Base-by-base conservation (phyloP, 768 basidiomycete species). In the Myochromella boudieri region DNA sequence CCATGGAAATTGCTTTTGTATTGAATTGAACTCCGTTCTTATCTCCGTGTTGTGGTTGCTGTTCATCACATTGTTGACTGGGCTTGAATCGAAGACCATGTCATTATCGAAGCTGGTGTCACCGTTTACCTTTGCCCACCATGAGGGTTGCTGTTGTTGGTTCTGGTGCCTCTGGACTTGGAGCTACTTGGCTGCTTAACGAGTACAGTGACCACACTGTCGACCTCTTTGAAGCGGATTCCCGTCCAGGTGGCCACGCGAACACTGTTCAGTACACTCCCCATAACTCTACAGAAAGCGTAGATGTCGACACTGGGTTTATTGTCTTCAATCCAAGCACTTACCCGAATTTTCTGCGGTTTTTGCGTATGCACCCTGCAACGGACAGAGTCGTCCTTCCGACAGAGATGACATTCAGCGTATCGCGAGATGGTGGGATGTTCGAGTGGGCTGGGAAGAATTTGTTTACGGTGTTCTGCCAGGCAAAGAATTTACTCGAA, bases 401-500 rank as follows among this genome's bases (percentile, higher is more conserved):
- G 3, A 87, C 86, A 0, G 79, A 82, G 45, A 91, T 90, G 87
- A 84, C 87, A 0, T 90, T 91, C 64, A 78, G 80, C 53, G 79
- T 92, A 29, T 85, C 87, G 3, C 74, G 87, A 38, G 85, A 90
- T 60, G 48, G 60, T 17, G 89, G 87, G 0, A 62, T 56, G 1
- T 87, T 87, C 54, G 87, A 91, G 62, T 91, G 89, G 86, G 85
- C 87, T 2, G 86, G 87, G 24, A 77, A 79, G 53, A 81, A 77
- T 37, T 68, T 80, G 0, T 58, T 69, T 6, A 76, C 80, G 0
- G 69, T 91, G 0, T 91, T 91, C 61, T 84, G 83, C 57, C 87
- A 88, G 61, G 68, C 74, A 3, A 66, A 64, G 34, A 79, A 86
- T 18, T 49, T 89, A 26, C 61, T 87, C 1, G 81, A 85, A 46